Conservation (phyloP, 108 stramenopile genomes). For the Cyclotella cryptica region DNA sequence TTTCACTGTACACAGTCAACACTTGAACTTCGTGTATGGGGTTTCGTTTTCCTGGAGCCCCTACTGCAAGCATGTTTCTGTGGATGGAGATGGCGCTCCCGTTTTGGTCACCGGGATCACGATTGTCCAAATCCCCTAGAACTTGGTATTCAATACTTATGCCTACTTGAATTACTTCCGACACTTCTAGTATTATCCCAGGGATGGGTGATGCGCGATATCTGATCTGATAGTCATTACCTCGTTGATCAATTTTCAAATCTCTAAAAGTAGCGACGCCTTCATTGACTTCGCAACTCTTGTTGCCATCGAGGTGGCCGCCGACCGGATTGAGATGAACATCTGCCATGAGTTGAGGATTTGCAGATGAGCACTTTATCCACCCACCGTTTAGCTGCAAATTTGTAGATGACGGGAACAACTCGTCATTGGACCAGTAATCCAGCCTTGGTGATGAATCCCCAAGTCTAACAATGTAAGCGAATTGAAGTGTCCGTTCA, state of each 20-base stretch:
- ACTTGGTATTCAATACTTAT: conserved; percentile 64
- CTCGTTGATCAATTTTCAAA: conserved; percentile 64
- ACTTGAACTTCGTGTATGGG: conserved; percentile 62
- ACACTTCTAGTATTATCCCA: conserved; percentile 17
- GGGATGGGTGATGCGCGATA: conserved; percentile 36
- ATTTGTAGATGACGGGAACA: conserved; percentile 32
- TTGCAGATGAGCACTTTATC: conserved; percentile 39
- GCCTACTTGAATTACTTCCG: conserved; percentile 33
- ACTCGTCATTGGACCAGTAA: conserved; percentile 60
- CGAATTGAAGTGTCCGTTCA: conserved; percentile 50
- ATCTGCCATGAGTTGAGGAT: conserved; percentile 67
- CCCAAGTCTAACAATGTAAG: conserved; percentile 62
- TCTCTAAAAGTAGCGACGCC: conserved; percentile 62
- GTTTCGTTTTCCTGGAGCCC: conserved; percentile 61
- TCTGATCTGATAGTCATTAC: conserved; percentile 65
- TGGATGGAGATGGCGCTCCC: conserved; percentile 45
- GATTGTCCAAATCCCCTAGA: conserved; percentile 47
- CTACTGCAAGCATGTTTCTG: conserved; percentile 41
- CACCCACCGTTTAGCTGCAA: conserved; percentile 48
- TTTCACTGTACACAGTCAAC: conserved; percentile 53
- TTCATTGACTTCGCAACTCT: conserved; percentile 34
- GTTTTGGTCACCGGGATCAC: conserved; percentile 52
- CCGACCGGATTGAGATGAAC: conserved; percentile 67
- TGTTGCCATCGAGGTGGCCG: conserved; percentile 56
- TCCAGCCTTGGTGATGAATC: conserved; percentile 55